Evolutionary conservation across 805 yeast species (phyloP).

Genomic region (Lipomyces oligophaga): DNA sequence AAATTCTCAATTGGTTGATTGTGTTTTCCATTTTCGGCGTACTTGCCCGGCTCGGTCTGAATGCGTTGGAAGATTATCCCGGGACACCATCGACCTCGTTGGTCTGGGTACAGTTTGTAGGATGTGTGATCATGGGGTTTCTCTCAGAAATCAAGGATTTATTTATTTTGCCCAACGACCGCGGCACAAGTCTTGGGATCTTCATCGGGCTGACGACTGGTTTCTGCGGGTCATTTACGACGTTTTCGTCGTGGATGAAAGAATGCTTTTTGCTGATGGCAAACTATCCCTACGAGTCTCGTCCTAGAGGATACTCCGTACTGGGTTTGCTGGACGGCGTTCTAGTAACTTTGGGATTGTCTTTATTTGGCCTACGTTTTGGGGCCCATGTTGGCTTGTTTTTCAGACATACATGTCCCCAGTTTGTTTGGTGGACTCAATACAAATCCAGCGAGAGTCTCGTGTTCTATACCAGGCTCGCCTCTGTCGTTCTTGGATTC

Average conservation of each 20-base stretch:
- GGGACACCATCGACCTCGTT: conserved; percentile 19
- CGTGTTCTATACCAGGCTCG: conserved; percentile 3
- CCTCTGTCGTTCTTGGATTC: conserved; percentile 22
- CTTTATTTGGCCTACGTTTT: conserved; percentile 24
- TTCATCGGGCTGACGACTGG: conserved; percentile 31
- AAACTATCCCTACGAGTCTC: conserved; percentile 13
- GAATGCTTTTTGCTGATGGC: conserved; percentile 28
- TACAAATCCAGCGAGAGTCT: neutral
- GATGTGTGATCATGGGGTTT: conserved; percentile 32
- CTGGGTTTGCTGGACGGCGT: conserved; percentile 24
- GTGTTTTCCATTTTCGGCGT: conserved; percentile 31
- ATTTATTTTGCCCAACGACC: conserved; percentile 10
- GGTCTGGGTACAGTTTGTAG: conserved; percentile 32
- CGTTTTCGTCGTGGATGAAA: conserved; percentile 33
- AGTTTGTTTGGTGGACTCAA: neutral
- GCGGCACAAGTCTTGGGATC: conserved; percentile 10
- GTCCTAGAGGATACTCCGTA: conserved; percentile 30
- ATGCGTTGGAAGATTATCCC: conserved; percentile 25
- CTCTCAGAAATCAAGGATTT: conserved; percentile 15
- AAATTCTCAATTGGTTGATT: conserved; percentile 18
- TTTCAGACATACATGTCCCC: neutral
- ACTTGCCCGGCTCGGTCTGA: conserved; percentile 30
- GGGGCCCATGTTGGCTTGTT: conserved; percentile 27
- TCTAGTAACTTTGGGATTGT: conserved; percentile 25
- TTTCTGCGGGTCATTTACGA: conserved; percentile 33